Percentiles rank a stretch among this genome's conserved stretches.
Conservation (phyloP, 495 filamentous ascomycete genomes). For the Penicillium flavigenum region DNA sequence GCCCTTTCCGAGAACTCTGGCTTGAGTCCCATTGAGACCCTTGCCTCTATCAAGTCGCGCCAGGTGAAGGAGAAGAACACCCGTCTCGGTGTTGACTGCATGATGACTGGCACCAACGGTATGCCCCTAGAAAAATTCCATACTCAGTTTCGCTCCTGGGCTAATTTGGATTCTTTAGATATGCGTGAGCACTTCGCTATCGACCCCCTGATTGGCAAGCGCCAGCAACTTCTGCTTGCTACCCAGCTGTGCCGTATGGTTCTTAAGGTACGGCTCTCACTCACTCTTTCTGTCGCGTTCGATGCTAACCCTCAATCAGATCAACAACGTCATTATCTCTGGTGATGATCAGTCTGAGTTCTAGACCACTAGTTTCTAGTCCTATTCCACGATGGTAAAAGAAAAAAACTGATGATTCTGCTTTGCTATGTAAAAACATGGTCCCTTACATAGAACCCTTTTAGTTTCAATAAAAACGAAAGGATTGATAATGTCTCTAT, state of each 20-base stretch:
- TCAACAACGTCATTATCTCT: constrained; percentile 92
- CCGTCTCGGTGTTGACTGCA: constrained; percentile 93
- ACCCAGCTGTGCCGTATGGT: constrained; percentile 99
- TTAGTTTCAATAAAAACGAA: constrained; percentile 30
- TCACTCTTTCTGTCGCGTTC: not conserved
- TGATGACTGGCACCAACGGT: constrained; percentile 89
- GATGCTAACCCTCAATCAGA: constrained; percentile 40
- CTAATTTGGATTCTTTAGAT: constrained; percentile 48
- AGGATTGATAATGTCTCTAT: constrained; percentile 30
- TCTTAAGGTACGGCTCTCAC: constrained; percentile 69
- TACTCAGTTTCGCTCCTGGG: constrained; percentile 1
- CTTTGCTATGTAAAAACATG: constrained; percentile 34
- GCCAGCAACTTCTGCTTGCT: constrained; percentile 91
- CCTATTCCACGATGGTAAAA: constrained; percentile 27
- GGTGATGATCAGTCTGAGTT: constrained; percentile 91
- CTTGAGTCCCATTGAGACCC: constrained; percentile 89
- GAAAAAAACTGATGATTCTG: constrained; percentile 30
- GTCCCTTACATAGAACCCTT: constrained; percentile 33
- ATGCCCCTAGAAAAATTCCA: constrained; percentile 25
- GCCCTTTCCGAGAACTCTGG: constrained; percentile 97
- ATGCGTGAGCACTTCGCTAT: constrained; percentile 98
- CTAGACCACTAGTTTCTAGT: constrained; percentile 50
- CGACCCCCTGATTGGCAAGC: constrained; percentile 95
- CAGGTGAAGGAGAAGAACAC: constrained; percentile 88
- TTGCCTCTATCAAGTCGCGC: constrained; percentile 91